Percentiles rank a stretch among this genome's conserved stretches.
phyloP scores from a whole-genome alignment of 2,329 filamentous ascomycete genomes.

The Aspergillus neoniger region DNA sequence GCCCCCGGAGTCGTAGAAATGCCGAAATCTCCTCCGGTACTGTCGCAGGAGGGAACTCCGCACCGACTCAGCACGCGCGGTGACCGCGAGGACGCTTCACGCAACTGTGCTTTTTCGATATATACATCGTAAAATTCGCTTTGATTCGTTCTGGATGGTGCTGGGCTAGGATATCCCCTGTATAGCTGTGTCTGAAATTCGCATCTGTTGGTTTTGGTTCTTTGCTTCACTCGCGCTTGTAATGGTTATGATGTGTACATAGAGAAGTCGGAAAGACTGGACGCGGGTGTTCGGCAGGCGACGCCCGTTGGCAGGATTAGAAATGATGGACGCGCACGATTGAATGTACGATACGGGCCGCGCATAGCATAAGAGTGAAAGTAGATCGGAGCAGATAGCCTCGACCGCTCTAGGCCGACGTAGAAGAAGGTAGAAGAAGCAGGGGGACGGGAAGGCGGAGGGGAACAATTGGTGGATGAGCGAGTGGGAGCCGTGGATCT shows the following conservation, averaged over 20 bases:
- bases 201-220: conserved; percentile 2
- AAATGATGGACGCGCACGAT: background rate
- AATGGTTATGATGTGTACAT: conserved; percentile 18
- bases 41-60: background rate
- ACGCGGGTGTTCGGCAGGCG: too few relatives aligned
- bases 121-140: background rate
- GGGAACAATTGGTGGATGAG: background rate
- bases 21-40: too few relatives aligned
- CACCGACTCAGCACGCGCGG: too few relatives aligned
- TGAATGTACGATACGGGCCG: conserved; percentile 7
- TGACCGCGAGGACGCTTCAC: too few relatives aligned
- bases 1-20: background rate
- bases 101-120: background rate
- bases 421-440: background rate
- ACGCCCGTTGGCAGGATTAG: background rate
- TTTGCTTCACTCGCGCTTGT: background rate
- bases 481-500: conserved; percentile 1
- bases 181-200: conserved; percentile 2
- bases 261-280: conserved; percentile 2
- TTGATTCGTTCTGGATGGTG: background rate
- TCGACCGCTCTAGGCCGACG: background rate
- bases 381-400: background rate
- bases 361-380: too few relatives aligned
- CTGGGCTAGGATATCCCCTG: conserved; percentile 13
- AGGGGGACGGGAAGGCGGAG: background rate